Percentiles rank a stretch among this genome's conserved stretches.
phyloP scores from a whole-genome alignment of 768 basidiomycete genomes.

The Ephemerocybe angulata region DNA sequence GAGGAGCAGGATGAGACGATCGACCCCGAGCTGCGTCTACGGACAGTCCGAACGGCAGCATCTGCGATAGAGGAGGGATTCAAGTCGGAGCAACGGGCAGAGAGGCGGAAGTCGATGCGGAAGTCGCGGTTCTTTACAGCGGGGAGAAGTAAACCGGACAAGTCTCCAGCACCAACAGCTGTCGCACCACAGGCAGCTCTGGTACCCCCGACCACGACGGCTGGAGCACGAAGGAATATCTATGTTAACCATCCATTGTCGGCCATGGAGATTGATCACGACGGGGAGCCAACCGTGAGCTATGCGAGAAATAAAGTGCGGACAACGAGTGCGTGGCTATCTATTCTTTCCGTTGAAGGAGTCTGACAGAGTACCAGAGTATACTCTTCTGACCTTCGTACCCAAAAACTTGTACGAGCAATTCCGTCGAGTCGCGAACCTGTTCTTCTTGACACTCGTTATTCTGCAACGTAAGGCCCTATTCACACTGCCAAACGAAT shows the following conservation, averaged over 20 bases:
- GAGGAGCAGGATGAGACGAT: constrained; percentile 65
- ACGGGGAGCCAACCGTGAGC: constrained; percentile 74
- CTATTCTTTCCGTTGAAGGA: neutral
- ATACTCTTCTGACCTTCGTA: constrained; percentile 85
- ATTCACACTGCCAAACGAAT: constrained; percentile 1
- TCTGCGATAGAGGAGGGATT: constrained; percentile 87
- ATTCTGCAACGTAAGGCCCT: constrained; percentile 64
- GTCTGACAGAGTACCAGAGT: constrained; percentile 50
- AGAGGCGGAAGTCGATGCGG: constrained; percentile 48
- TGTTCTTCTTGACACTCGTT: constrained; percentile 87
- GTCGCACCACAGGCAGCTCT: too few species aligned
- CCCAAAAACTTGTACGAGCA: constrained; percentile 96
- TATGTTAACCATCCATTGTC: constrained; percentile 76
- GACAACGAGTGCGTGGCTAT: constrained; percentile 72
- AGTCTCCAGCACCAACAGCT: constrained; percentile 21
- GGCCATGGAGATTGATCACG: constrained; percentile 56
- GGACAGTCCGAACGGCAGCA: constrained; percentile 90
- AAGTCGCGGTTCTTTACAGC: constrained; percentile 49
- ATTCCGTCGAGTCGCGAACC: constrained; percentile 87
- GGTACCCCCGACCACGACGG: constrained; percentile 37
- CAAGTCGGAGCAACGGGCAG: constrained; percentile 67
- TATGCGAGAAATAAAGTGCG: constrained; percentile 92
- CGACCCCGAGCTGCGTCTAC: constrained; percentile 83
- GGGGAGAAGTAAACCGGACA: constrained; percentile 22
- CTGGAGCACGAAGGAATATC: constrained; percentile 64